Evolutionary conservation across 2,329 filamentous ascomycete species (phyloP), one percentile per base, ranked within the genome.

Genomic region (Trichoderma sp.): DNA sequence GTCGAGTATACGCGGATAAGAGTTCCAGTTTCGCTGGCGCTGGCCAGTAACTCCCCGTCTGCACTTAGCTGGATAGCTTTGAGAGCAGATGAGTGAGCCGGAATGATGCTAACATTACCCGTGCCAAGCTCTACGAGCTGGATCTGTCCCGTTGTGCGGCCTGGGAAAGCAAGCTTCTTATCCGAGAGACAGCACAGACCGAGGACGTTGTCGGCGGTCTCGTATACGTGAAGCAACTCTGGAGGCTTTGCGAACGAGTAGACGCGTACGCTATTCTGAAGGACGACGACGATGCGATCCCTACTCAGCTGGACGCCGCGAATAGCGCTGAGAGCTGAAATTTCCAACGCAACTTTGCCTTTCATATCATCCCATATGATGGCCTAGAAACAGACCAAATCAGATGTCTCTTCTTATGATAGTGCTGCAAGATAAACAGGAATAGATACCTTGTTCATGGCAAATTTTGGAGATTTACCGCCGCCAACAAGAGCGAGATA

Each of bases 361-460:
- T 92, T 92, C 71, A 88, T 86, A 75, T 97, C 93, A 79, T 99
- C 94, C 94, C 94, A 98, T 74, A 98, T 92, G 72, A 96, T 89
- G 60, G 94, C 86, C 88, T 91, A 57, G 5, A 16, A 8, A 13
- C 3, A 40, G 16, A 21, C 31, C 5, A 2, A 33, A 5, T 70
- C 35, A 70, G 52, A 31, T 6, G 5, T 3, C 31, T 6, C 21
- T 11, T 21, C 24, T n/a, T 58, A 58, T 13, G 0, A 29, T 8
- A 3, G 8, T 29, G 27, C 13, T 57, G 5, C 53, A 40, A 31
- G 35, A 31, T 47, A 31, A 52, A 59, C 1, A 5, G n/a, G 35
- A 14, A n/a, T 75, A 90, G 4, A n/a, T 75, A 90, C 92, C 84
- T 96, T 97, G 81, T 94, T 96, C 77, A 91, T 91, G 16, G 93